Evolutionary conservation across 2,329 filamentous ascomycete genomes (phyloP).

Genomic region (Trichoderma hamatum): DNA sequence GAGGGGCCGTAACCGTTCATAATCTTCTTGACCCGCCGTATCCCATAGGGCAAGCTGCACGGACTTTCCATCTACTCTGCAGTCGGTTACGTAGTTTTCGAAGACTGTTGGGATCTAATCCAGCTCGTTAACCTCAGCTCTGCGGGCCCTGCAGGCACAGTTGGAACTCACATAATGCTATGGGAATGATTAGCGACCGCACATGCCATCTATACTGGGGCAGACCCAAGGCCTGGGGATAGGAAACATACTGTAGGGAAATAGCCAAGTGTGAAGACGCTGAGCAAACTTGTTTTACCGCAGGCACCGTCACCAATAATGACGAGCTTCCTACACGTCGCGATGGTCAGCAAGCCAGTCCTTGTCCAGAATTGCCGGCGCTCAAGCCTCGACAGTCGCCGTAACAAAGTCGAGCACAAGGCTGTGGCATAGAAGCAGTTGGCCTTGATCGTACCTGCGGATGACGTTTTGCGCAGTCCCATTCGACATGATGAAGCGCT

Average conservation of each 20-base stretch:
- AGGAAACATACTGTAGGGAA: conserved; percentile 84
- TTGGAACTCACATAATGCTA: conserved; percentile 61
- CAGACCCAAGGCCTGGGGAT: background rate
- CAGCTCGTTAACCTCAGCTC: conserved; percentile 32
- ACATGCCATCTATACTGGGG: conserved; percentile 11
- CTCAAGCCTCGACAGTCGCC: background rate
- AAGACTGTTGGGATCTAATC: conserved; percentile 87
- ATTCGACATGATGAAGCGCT: conserved; percentile 46
- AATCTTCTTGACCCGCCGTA: conserved; percentile 99
- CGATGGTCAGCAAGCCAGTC: conserved; percentile 28
- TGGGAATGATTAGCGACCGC: conserved; percentile 35
- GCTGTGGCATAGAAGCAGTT: background rate
- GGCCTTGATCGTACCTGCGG: conserved; percentile 59
- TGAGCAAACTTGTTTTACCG: conserved; percentile 95
- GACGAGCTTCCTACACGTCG: conserved; percentile 76
- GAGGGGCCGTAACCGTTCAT: conserved; percentile 89
- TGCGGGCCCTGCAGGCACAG: conserved; percentile 10
- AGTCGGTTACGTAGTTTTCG: conserved; percentile 99
- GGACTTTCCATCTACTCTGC: conserved; percentile 96
- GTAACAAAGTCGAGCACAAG: background rate
- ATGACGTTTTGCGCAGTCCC: conserved; percentile 60
- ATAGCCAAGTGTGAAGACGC: conserved; percentile 96
- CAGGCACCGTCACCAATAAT: conserved; percentile 98
- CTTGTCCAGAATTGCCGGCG: background rate
- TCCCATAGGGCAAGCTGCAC: conserved; percentile 98